A percentile compares a stretch with the other conserved stretches of the same genome.
Conservation (phyloP, 371 early-diverging fungal species). For the Mucor velutinosus region DNA sequence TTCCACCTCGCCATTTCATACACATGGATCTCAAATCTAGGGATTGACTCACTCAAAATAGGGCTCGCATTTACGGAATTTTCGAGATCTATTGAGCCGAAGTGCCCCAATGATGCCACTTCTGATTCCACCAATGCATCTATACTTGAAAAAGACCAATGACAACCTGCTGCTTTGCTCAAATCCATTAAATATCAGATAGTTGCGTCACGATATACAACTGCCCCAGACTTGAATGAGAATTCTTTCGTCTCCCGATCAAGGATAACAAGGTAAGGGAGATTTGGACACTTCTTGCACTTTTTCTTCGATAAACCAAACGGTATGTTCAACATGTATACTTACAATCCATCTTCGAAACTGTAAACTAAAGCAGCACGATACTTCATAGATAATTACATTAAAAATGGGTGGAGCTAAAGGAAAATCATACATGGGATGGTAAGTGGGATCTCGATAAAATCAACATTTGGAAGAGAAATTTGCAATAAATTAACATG, state of each 20-base stretch:
- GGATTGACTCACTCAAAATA: too few relatives aligned
- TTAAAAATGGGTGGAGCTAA: constrained; percentile 42
- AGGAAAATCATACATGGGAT: constrained; percentile 47
- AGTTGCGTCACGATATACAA: background rate
- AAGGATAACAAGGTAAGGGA: constrained; percentile 9
- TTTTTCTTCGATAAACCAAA: constrained; percentile 12
- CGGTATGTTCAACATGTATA: background rate
- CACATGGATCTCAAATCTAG: too few relatives aligned
- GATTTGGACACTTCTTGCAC: background rate
- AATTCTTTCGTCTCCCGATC: constrained; percentile 1
- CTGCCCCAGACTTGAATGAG: constrained; percentile 4
- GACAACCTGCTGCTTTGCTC: too few relatives aligned
- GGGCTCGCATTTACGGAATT: too few relatives aligned
- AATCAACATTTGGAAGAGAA: background rate
- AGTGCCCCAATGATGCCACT: too few relatives aligned
- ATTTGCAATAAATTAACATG: background rate
- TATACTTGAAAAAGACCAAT: too few relatives aligned
- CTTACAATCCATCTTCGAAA: background rate
- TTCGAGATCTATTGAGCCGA: too few relatives aligned
- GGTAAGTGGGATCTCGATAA: constrained; percentile 17
- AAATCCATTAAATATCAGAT: background rate
- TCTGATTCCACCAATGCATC: too few relatives aligned
- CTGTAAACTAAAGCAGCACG: background rate
- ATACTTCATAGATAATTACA: constrained; percentile 2
- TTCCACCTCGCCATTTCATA: too few relatives aligned